Evolutionary conservation across 495 filamentous ascomycete species (phyloP).

Genomic region (Opeltia flavorubescens): DNA sequence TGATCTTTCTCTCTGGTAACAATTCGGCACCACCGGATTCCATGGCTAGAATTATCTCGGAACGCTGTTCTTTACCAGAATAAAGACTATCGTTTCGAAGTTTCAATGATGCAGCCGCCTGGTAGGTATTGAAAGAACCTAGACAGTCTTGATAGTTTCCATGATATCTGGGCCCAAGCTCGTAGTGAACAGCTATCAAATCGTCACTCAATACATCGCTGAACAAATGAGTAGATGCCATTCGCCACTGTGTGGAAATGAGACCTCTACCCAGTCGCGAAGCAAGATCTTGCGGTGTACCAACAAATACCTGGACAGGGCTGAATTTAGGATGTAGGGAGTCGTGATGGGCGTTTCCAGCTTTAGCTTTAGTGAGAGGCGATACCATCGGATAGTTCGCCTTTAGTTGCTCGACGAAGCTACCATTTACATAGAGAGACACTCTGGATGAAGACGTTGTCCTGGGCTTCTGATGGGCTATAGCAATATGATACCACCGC

Average conservation of each 20-base stretch:
- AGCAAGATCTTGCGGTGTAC: constrained; percentile 83
- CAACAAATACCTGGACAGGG: constrained; percentile 80
- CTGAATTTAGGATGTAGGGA: constrained; percentile 41
- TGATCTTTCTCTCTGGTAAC: constrained; percentile 65
- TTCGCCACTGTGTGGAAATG: constrained; percentile 67
- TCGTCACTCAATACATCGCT: constrained; percentile 84
- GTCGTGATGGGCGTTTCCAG: constrained; percentile 44
- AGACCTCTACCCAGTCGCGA: constrained; percentile 63
- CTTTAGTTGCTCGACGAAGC: constrained; percentile 84
- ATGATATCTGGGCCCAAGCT: constrained; percentile 77
- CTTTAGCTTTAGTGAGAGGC: constrained; percentile 42
- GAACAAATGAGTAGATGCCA: constrained; percentile 79
- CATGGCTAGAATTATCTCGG: constrained; percentile 82
- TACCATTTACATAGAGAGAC: constrained; percentile 79
- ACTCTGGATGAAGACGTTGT: constrained; percentile 69
- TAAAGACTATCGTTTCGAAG: constrained; percentile 85
- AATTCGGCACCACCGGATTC: constrained; percentile 66
- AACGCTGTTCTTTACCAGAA: constrained; percentile 79
- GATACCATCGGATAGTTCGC: constrained; percentile 60
- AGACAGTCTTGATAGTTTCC: constrained; percentile 95
- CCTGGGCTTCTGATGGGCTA: constrained; percentile 67
- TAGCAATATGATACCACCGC: constrained; percentile 81
- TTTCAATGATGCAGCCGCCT: constrained; percentile 81
- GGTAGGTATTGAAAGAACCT: constrained; percentile 92
- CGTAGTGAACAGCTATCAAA: constrained; percentile 76